Evolutionary conservation across 441 rosid genomes (phyloP).

Genomic region (Gossypium laxum): DNA sequence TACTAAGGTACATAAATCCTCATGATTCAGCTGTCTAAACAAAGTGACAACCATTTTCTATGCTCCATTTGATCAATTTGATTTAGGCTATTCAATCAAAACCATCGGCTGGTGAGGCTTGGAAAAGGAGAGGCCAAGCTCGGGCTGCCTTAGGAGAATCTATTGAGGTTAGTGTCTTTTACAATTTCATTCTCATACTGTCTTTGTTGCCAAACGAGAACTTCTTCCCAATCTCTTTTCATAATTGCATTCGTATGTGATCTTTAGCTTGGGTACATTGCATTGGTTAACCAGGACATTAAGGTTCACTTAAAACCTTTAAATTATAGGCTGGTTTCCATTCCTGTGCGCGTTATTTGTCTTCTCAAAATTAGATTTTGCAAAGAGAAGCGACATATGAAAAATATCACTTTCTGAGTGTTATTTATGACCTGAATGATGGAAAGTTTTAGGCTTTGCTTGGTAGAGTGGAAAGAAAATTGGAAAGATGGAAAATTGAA

Average conservation of each 20-base stretch:
- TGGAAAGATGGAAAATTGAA: no score
- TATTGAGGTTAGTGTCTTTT: slow-evolving; percentile 40
- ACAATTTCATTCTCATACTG: slow-evolving; percentile 4
- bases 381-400: not conserved
- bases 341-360: not conserved
- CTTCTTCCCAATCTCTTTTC: not conserved
- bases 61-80: slow-evolving; percentile 12
- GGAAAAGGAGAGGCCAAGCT: slow-evolving; percentile 99
- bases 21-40: not conserved
- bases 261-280: slow-evolving; percentile 1
- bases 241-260: not conserved
- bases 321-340: slow-evolving; percentile 3
- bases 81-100: slow-evolving; percentile 76
- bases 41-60: slow-evolving; percentile 10
- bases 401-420: not conserved
- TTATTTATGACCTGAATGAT: slow-evolving; percentile 11
- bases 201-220: slow-evolving; percentile 8
- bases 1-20: slow-evolving; percentile 51
- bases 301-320: slow-evolving; percentile 1
- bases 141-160: slow-evolving; percentile 94
- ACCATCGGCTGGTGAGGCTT: slow-evolving; percentile 94
- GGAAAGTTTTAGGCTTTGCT: not conserved
- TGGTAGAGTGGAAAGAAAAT: no score
- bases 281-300: not conserved
- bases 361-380: slow-evolving; percentile 8